A percentile compares a stretch with the other conserved stretches of the same genome.
Evolutionary conservation across 345 rosid species (phyloP).

Genomic region (Eucalyptus erythrocorys): DNA sequence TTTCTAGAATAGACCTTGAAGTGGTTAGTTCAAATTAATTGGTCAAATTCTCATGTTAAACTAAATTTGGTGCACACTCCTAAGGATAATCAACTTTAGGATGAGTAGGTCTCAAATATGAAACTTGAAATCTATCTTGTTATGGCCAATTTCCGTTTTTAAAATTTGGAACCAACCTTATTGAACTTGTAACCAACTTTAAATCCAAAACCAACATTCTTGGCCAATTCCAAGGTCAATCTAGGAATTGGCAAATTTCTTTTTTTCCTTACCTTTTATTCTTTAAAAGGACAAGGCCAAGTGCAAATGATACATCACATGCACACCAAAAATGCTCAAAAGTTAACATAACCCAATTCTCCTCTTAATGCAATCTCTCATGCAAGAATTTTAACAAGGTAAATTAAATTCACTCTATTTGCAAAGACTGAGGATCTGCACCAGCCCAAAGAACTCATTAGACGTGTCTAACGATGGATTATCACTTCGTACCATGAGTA

Average conservation of each 20-base stretch:
- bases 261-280: not conserved
- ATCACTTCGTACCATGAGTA: not conserved
- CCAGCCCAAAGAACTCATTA: not conserved
- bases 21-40: not conserved
- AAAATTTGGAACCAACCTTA: not conserved
- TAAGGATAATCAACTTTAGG: not conserved
- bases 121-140: accelerated
- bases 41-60: not conserved
- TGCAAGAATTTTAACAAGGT: not conserved
- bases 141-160: not conserved
- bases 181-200: not conserved
- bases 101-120: not conserved
- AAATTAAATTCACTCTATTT: not conserved
- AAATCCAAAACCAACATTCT: accelerated
- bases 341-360: not conserved
- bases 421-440: not conserved
- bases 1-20: not conserved
- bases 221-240: not conserved
- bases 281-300: not conserved
- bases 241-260: not conserved
- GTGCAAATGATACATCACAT: not conserved
- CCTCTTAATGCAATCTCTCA: not conserved
- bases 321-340: not conserved
- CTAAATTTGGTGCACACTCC: accelerated
- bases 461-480: not conserved